phyloP scores from a whole-genome alignment of 768 basidiomycete genomes.

The Kwoniella bestiolae region DNA sequence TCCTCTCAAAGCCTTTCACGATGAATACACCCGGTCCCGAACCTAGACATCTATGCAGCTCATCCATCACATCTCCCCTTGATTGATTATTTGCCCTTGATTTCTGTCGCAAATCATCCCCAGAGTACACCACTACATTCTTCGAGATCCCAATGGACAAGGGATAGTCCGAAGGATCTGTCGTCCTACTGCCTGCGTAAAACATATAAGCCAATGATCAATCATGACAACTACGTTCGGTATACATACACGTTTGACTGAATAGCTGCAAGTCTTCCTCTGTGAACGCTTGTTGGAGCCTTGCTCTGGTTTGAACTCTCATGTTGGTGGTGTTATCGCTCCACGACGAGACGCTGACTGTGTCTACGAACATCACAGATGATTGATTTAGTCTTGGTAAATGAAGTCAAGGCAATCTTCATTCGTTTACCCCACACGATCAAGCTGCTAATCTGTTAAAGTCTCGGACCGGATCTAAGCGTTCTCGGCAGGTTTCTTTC shows the following conservation, averaged over 20 bases:
- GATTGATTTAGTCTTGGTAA: too few relatives aligned
- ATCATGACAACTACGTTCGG: not conserved
- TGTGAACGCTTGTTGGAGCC: not conserved
- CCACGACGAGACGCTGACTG: not conserved
- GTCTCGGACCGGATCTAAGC: not conserved
- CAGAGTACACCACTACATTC: constrained; percentile 15
- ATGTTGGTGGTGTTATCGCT: not conserved
- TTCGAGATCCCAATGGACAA: not conserved
- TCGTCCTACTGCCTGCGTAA: constrained; percentile 11
- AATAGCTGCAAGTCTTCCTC: not conserved
- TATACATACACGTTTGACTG: not conserved
- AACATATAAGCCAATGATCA: not conserved
- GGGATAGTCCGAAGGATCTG: constrained; percentile 9
- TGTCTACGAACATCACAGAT: too few relatives aligned
- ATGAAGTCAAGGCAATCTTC: too few relatives aligned
- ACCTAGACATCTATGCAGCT: constrained; percentile 15
- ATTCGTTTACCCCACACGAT: not conserved
- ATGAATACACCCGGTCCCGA: constrained; percentile 28
- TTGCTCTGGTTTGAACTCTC: not conserved
- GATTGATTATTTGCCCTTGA: not conserved
- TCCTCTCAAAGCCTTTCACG: constrained; percentile 6
- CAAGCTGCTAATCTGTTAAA: not conserved
- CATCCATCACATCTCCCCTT: constrained; percentile 13
- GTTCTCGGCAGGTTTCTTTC: not conserved
- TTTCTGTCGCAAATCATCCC: not conserved